Percentiles rank a stretch among this genome's conserved stretches.
These are phyloP conservation scores for Mycena latifolia DNA, from an alignment of 768 basidiomycete species.

Conservation along the genomic window DNA sequence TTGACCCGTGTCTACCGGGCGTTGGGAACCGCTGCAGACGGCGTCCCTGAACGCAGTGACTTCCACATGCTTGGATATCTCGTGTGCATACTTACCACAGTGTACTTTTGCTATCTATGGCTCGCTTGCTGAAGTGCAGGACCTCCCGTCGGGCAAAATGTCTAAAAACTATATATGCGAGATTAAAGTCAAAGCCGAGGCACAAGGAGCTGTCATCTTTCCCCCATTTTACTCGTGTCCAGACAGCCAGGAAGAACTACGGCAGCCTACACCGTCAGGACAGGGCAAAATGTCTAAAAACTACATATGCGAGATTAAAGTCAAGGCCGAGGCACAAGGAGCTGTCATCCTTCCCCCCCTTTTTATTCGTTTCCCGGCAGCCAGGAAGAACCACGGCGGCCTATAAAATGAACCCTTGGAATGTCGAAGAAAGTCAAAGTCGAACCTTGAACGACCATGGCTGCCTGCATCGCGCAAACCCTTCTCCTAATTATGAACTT, in stretches of 20 bases:
- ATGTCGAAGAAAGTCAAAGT: conserved; percentile 8
- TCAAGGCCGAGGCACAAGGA: conserved; percentile 11
- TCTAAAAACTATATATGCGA: conserved; percentile 6
- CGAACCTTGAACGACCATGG: conserved; percentile 11
- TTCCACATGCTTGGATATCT: background rate
- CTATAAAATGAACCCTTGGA: background rate
- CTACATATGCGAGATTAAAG: conserved; percentile 3
- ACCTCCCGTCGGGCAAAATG: conserved; percentile 2
- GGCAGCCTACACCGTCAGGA: background rate
- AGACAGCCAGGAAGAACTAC: background rate
- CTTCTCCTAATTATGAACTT: conserved; percentile 13
- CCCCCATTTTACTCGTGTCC: background rate
- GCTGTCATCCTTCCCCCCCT: conserved; percentile 4
- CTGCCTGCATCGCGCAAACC: conserved; percentile 8
- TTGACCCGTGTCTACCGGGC: too few species aligned
- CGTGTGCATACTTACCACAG: conserved; percentile 8
- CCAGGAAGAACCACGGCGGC: background rate
- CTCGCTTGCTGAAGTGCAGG: background rate
- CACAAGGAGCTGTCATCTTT: conserved; percentile 10
- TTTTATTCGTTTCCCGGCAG: background rate
- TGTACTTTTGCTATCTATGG: background rate
- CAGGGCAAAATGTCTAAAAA: conserved; percentile 6
- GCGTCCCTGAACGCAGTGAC: conserved; percentile 9
- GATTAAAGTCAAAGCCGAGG: conserved; percentile 8
- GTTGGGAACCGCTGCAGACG: conserved; percentile 9